Base-by-base conservation (phyloP, 495 filamentous ascomycete species). In the Penicillium egyptiacum region DNA sequence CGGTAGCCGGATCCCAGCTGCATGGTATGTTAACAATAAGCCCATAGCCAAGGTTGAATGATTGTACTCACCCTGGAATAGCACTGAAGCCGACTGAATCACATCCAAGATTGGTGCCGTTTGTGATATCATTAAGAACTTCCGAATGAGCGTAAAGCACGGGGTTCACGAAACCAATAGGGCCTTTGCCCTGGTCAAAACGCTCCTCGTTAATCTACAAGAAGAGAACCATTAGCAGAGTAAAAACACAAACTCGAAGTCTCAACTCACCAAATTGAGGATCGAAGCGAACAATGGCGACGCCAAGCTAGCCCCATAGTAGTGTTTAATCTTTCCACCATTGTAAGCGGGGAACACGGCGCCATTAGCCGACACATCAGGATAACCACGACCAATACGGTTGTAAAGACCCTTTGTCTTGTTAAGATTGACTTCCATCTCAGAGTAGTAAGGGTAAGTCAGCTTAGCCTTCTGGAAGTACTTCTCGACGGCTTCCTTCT, bases 321-420 rank as follows among this genome's bases (percentile, higher is more conserved):
- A 65, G 25, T 74, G 66, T 10, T 65, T 56, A 25, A 75, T 67
- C 2, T 63, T 22, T 7, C 77, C 81, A 22, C 69, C 57, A 1
- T 68, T 67, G 33, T 74, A 78, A 20, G 81, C 70, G 12, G 72
- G 69, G 61, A 86, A 79, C 35, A 80, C 75, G 5, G 78, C 82
- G n/a, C 80, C 84, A 16, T 84, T 78, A 23, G 85, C 86, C 0
- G 81, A 64, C 16, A 90, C 79, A 53, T 90, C 87, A 0, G 87
- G 86, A 53, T 81, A 88, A 10, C 76, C 87, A 20, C 87, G 78
- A 0, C 84, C 84, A 11, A 75, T 73, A 9, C 78, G 76, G 57
- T 83, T 83, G 67, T 84, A 87, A 52, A 84, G 71, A 47, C 75
- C 81, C 11, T 70, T 66, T 17, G 78, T 77, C 22, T 59, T 70